phyloP scores from a whole-genome alignment of 768 basidiomycete species.

The Clavaria fumosa region DNA sequence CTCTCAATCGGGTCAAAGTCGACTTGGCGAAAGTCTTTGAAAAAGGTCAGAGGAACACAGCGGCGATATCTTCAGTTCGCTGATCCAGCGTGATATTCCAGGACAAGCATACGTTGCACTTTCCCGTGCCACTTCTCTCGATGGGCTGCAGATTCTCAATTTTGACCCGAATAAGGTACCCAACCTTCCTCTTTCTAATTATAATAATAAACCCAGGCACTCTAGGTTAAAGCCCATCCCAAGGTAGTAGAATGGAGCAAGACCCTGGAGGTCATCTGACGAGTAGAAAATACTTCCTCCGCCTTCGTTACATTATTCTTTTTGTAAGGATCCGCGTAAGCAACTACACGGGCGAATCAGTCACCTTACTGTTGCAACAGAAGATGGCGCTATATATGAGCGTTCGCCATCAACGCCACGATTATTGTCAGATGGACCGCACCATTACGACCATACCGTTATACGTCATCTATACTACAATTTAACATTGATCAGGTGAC shows the following conservation, averaged over 20 bases:
- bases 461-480: too few species aligned
- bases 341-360: too few species aligned
- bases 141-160: slow-evolving; percentile 72
- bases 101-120: slow-evolving; percentile 87
- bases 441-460: too few species aligned
- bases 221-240: slow-evolving; percentile 54
- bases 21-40: slow-evolving; percentile 89
- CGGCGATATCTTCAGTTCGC: neutral
- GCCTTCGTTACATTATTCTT: too few species aligned
- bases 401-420: too few species aligned
- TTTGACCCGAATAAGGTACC: slow-evolving; percentile 62
- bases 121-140: slow-evolving; percentile 75
- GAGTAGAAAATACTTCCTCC: too few species aligned
- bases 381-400: too few species aligned
- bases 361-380: too few species aligned
- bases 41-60: slow-evolving; percentile 38
- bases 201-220: neutral
- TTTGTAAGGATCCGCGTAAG: too few species aligned
- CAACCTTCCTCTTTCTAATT: neutral
- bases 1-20: slow-evolving; percentile 86
- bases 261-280: slow-evolving; percentile 43
- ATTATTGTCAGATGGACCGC: too few species aligned
- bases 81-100: slow-evolving; percentile 16
- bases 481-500: too few species aligned
- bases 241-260: slow-evolving; percentile 62